A percentile compares a stretch with the other conserved stretches of the same genome.
Evolutionary conservation across 495 filamentous ascomycete species (phyloP).

Genomic region (Tuber calosporum): DNA sequence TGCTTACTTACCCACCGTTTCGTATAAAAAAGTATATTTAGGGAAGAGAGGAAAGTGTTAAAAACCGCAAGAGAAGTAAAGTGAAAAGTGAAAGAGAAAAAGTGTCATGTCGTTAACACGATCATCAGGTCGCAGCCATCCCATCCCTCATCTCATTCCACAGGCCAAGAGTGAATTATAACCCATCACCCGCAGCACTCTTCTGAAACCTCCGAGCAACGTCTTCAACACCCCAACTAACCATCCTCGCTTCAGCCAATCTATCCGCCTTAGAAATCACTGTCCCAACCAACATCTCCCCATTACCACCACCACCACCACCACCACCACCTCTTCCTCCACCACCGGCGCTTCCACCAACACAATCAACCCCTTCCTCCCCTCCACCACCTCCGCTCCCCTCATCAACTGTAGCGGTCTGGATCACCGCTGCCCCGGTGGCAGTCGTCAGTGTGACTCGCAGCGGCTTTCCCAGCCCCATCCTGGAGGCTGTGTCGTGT

Average conservation of each 20-base stretch:
- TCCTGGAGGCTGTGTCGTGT: conserved; percentile 40
- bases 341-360: background rate
- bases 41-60: background rate
- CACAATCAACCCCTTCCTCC: conserved; percentile 14
- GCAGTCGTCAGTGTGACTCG: conserved; percentile 35
- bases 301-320: conserved; percentile 6
- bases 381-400: conserved; percentile 3
- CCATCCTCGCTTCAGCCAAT: conserved; percentile 37
- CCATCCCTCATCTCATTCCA: conserved; percentile 2
- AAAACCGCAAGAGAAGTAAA: background rate
- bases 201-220: conserved; percentile 35
- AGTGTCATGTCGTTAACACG: background rate
- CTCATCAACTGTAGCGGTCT: conserved; percentile 32
- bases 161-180: background rate
- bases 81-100: background rate
- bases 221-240: conserved; percentile 41
- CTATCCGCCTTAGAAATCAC: conserved; percentile 37
- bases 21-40: background rate
- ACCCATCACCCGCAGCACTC: conserved; percentile 10
- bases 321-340: background rate
- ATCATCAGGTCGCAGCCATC: background rate
- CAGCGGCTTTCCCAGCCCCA: conserved; percentile 39
- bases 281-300: conserved; percentile 39
- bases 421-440: conserved; percentile 36
- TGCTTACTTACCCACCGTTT: background rate